Conservation (phyloP, 768 basidiomycete species). For the Suillus weaverae region DNA sequence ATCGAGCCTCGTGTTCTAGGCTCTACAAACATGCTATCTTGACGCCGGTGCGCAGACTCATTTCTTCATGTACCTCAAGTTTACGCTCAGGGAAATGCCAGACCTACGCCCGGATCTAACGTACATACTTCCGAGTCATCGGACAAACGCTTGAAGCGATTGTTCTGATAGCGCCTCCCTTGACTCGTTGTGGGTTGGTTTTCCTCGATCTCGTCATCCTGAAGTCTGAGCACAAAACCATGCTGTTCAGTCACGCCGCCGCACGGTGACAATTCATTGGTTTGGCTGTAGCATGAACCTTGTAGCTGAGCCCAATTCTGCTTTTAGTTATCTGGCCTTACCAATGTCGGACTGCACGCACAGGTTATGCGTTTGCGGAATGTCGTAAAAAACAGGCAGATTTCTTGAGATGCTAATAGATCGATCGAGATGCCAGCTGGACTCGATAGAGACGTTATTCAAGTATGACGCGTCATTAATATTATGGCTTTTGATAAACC, state of each 20-base stretch:
- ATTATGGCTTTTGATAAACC: not conserved
- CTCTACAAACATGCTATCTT: constrained; percentile 1
- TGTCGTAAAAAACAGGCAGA: not conserved
- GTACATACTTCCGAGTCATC: not conserved
- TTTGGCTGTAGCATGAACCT: not conserved
- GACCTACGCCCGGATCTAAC: not conserved
- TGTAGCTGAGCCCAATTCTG: not conserved
- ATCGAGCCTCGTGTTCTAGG: not conserved
- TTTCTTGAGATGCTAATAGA: not conserved
- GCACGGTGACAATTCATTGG: not conserved
- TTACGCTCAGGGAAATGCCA: not conserved
- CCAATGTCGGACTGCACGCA: not conserved
- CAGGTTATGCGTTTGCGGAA: not conserved
- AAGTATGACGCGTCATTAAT: not conserved
- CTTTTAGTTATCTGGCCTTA: not conserved
- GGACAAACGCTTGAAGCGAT: not conserved
- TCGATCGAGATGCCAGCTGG: not conserved
- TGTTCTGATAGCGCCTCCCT: not conserved
- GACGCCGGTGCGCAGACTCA: not conserved
- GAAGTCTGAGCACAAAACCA: not conserved
- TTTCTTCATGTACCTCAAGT: not conserved
- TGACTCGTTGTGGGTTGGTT: not conserved
- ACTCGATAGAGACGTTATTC: not conserved
- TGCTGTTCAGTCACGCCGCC: too few species aligned
- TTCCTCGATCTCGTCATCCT: not conserved